Conservation (phyloP, 176 grass and related monocot genomes). For the Oryza officinalis region DNA sequence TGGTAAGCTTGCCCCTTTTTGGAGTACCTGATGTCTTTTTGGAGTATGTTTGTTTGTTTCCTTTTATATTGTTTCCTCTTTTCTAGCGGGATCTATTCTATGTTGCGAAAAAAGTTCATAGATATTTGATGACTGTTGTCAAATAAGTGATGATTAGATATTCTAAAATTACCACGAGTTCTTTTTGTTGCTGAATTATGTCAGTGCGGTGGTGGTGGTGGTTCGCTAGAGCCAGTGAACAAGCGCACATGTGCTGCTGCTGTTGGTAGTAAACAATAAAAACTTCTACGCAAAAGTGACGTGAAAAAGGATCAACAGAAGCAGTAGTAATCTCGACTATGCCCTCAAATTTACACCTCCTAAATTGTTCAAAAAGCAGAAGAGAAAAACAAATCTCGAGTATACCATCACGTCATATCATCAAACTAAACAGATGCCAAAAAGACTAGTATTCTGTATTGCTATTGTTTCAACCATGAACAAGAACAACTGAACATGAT, state of each 20-base stretch:
- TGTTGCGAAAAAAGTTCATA: no score
- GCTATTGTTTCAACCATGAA: no score
- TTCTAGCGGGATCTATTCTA: slow-evolving; percentile 14
- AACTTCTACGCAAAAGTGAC: no score
- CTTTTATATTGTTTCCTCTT: background rate
- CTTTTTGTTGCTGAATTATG: background rate
- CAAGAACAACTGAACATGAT: background rate
- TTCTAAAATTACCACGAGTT: background rate
- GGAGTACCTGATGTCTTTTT: slow-evolving; percentile 22
- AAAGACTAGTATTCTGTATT: no score
- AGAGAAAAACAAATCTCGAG: background rate
- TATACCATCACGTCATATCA: background rate
- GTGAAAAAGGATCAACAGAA: no score
- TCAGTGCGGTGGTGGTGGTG: background rate
- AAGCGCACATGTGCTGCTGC: no score
- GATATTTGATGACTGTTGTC: background rate
- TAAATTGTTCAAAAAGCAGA: background rate
- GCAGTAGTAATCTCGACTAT: background rate
- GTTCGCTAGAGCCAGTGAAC: no score
- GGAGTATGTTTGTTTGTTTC: no score
- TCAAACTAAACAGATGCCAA: background rate
- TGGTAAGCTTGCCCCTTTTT: slow-evolving; percentile 35
- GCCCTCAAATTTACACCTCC: background rate
- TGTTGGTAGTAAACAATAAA: no score
- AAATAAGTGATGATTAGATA: slow-evolving; percentile 11